Evolutionary conservation across 1,284 basidiomycete genomes (phyloP).

Genomic region (Ceratobasidium sp.): DNA sequence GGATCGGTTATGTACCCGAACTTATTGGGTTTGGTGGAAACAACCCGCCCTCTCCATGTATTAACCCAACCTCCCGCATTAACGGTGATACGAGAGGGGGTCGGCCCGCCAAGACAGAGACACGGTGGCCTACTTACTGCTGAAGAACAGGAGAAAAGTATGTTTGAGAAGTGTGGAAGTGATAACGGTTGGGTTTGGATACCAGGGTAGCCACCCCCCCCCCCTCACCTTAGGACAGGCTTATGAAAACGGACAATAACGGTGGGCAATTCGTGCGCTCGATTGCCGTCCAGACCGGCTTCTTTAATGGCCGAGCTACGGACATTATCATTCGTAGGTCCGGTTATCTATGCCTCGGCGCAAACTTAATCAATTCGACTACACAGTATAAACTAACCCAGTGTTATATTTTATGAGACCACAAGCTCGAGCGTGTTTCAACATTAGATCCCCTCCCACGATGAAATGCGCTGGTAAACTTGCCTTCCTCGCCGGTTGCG

Average conservation of each 20-base stretch:
- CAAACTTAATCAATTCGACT: too few relatives aligned
- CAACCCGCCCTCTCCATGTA: slow-evolving; percentile 7
- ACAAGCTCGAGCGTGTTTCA: background rate
- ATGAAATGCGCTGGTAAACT: slow-evolving; percentile 4
- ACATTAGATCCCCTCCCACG: background rate
- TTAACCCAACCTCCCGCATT: slow-evolving; percentile 12
- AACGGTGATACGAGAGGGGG: slow-evolving; percentile 1
- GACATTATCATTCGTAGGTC: too few relatives aligned
- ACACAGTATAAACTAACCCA: too few relatives aligned
- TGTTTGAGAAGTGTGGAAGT: too few relatives aligned
- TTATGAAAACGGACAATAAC: too few relatives aligned
- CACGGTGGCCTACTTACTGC: slow-evolving; percentile 46
- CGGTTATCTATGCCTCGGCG: too few relatives aligned
- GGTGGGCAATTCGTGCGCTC: too few relatives aligned
- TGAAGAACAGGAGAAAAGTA: slow-evolving; percentile 47
- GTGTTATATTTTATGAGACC: background rate
- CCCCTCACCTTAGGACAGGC: too few relatives aligned
- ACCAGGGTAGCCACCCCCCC: too few relatives aligned
- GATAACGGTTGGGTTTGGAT: too few relatives aligned
- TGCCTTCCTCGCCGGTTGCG: background rate
- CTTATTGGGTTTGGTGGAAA: slow-evolving; percentile 3
- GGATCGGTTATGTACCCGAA: slow-evolving; percentile 39
- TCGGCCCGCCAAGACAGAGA: background rate
- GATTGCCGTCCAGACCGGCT: too few relatives aligned
- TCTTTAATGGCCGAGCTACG: too few relatives aligned